Base-by-base conservation (phyloP, 495 filamentous ascomycete species). In the Gamarada debralockiae region DNA sequence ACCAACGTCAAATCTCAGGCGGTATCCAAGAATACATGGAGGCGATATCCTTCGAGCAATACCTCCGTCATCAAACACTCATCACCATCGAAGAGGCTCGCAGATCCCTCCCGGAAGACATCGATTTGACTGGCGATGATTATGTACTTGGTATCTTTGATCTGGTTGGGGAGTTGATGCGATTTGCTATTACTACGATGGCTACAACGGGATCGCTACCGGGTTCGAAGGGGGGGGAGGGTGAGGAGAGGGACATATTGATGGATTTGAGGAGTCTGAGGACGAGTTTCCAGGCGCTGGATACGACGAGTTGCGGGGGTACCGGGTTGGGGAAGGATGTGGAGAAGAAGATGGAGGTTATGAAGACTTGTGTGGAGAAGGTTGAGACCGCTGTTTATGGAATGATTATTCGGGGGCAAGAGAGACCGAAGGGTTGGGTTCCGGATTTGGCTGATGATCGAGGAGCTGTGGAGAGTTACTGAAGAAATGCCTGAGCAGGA, bases 1-100 rank as follows among this genome's bases (percentile, higher is more conserved):
- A 97, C 70, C 77, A 79, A 42, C 73, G 78, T 10, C 83, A 93
- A 17, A 82, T 97, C 44, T 83, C 82, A 13, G 60, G 76, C 36
- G 92, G 89, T 12, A 78, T 93, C 20, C 95, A 98, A 65, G 93
- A 98, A 68, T 92, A 85, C 62, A 88, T 96, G 58, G 93, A 98
- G 70, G 69, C 59, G 22, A 50, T 65, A 34, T 78, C 80, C 3
- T 96, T 97, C 70, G 78, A 85, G 50, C 87, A 97, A 70, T 98
- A 97, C 69, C 79, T 98, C 10, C 72, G 78, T 36, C 81, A 77
- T 1, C 89, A 95, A 59, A 82, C 67, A 0, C 73, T 98, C 17
- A 81, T 97, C 47, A 77, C 83, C 0, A 74, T 79, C 18, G 67
- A 75, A 0, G 79, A 87, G 51, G 81, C 88, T 6, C 45, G 60